Evolutionary conservation across 2,329 filamentous ascomycete genomes (phyloP), one percentile per base, ranked within the genome.

Genomic region (Phyllosticta citrichinensis): DNA sequence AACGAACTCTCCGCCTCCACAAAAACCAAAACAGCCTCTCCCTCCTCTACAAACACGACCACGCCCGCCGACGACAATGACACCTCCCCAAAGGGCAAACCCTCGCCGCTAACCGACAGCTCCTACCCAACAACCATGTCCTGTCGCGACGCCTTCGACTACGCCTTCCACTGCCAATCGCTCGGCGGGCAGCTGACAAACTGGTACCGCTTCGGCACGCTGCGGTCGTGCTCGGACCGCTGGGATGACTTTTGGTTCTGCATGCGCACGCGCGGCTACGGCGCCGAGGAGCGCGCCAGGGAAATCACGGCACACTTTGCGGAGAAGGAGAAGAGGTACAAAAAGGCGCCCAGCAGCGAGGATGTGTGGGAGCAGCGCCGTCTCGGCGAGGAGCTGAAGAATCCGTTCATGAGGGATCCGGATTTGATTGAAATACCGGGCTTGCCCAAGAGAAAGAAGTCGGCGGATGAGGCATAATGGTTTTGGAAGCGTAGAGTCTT

Each of bases 191-290:
- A 97, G 73, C 96, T 92, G 80, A 91, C 89, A 69, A 86, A 91
- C 69, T 83, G 97, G 47, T 99, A 97, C 80, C 88, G 94, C 50
- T 87, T 91, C 71, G 94, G 94, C 64, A 77, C 80, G 52, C 78
- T 96, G 69, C 84, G 87, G 53, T 81, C 83, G 3, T 99, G 94
- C 80, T 84, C 80, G 64, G 88, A 95, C 66, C 86, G 91, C 64
- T 97, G 93, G 91, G 83, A 87, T 63, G 89, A 96, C 74, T 97
- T 96, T 75, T 96, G 92, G 89, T 93, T 97, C 77, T 99, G 94
- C 80, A 97, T 97, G 92, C 86, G 89, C 65, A 86, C 86, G 47
- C 86, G 87, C 68, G 81, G 81, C 1, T 85, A 85, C 69, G 74
- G 80, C 0, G 81, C 83, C 24, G 75, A 80, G 52, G 77, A 84